These are phyloP conservation scores for Fusarium tricinctum DNA, from an alignment of 2,329 filamentous ascomycete genomes.

Conservation along the genomic window DNA sequence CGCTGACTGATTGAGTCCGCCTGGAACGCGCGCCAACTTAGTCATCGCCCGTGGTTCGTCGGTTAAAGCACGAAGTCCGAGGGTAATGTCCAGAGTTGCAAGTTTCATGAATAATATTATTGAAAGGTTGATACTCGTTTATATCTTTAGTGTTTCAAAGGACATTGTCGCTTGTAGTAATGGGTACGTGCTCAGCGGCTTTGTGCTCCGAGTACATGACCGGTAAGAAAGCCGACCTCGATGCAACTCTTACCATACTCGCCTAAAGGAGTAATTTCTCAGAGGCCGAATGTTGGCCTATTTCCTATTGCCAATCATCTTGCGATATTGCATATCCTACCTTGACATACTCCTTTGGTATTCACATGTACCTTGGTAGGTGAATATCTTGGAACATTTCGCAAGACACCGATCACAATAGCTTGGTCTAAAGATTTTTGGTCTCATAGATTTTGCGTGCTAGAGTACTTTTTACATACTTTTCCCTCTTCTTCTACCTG, in stretches of 20 bases:
- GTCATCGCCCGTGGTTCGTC: conserved; percentile 31
- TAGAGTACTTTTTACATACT: conserved; percentile 25
- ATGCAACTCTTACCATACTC: not conserved
- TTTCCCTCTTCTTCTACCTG: conserved; percentile 1
- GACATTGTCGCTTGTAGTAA: not conserved
- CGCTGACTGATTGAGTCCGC: conserved; percentile 41
- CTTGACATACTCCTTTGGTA: too few species aligned
- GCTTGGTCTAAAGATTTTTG: conserved; percentile 1
- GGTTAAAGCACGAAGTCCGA: not conserved
- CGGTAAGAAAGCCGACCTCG: conserved; percentile 17
- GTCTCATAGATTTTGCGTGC: conserved; percentile 22
- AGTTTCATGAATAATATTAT: not conserved
- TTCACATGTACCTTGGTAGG: too few species aligned
- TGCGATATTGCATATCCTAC: not conserved
- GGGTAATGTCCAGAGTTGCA: not conserved
- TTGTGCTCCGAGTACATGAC: not conserved
- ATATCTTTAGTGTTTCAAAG: not conserved
- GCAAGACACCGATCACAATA: not conserved
- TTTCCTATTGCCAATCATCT: not conserved
- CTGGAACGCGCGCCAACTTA: conserved; percentile 44
- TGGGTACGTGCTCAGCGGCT: not conserved
- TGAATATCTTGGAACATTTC: too few species aligned
- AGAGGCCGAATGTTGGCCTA: not conserved
- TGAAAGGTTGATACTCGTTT: not conserved
- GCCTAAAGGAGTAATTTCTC: conserved; percentile 1